Conservation (phyloP, 2,329 filamentous ascomycete genomes). For the Aureobasidium sp. region DNA sequence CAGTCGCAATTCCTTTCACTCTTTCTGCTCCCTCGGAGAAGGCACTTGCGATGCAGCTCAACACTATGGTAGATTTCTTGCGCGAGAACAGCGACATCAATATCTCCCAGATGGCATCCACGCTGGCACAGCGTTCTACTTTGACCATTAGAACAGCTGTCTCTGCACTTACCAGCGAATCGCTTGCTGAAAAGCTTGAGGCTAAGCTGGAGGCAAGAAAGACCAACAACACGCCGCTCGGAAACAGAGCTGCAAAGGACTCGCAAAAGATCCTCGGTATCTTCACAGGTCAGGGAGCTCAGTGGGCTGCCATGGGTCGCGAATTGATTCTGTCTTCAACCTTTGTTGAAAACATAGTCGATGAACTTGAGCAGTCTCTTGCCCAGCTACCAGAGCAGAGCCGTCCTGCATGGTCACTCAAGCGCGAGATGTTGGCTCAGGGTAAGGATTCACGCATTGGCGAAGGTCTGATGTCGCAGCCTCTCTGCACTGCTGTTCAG, state of each 20-base stretch:
- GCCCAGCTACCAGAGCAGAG: background rate
- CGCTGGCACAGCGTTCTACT: background rate
- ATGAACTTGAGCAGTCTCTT: background rate
- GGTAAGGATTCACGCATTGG: background rate
- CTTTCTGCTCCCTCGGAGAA: slow-evolving; percentile 22
- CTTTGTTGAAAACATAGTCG: background rate
- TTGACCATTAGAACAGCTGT: background rate
- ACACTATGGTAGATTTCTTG: slow-evolving; percentile 22
- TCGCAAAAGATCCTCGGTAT: slow-evolving; percentile 15
- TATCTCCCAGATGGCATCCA: background rate
- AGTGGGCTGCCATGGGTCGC: slow-evolving; percentile 26
- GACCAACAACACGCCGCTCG: background rate
- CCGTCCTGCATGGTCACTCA: slow-evolving; percentile 6
- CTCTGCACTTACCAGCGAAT: background rate
- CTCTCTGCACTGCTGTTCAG: slow-evolving; percentile 50
- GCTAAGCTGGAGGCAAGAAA: background rate
- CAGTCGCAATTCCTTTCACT: slow-evolving; percentile 14
- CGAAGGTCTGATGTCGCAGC: slow-evolving; percentile 30
- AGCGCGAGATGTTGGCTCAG: background rate
- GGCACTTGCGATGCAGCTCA: slow-evolving; percentile 23
- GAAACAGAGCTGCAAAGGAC: background rate
- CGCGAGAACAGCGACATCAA: background rate
- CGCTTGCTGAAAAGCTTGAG: background rate
- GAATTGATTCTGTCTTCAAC: slow-evolving; percentile 21
- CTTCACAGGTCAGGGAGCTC: slow-evolving; percentile 33